Evolutionary conservation across 371 early-diverging fungal genomes (phyloP).

Genomic region (Mucor ambiguus): DNA sequence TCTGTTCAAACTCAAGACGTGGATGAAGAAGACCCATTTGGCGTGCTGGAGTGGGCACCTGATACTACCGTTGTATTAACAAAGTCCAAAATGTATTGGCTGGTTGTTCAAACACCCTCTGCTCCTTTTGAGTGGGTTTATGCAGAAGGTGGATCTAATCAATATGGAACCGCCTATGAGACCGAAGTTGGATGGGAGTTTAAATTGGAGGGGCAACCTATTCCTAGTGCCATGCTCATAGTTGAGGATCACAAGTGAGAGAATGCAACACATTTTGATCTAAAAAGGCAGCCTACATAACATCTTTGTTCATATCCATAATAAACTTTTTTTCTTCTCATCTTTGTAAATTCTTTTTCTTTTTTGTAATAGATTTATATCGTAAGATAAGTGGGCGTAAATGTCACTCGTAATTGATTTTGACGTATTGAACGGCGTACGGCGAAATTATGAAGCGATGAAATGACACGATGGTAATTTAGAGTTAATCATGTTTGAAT

Average conservation of each 20-base stretch:
- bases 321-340: not conserved
- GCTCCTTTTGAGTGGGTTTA: constrained; percentile 19
- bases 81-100: constrained; percentile 24
- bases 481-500: not conserved
- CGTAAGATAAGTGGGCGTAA: not conserved
- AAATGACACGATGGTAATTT: not conserved
- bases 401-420: not conserved
- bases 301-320: not conserved
- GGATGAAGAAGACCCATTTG: constrained; percentile 12
- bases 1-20: constrained; percentile 6
- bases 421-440: not conserved
- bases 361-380: not conserved
- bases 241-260: constrained; percentile 20
- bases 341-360: not conserved
- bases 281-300: not conserved
- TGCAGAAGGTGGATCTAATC: constrained; percentile 9
- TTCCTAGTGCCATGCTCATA: constrained; percentile 27
- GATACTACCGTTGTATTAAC: constrained; percentile 19
- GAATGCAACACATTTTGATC: not conserved
- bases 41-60: constrained; percentile 29
- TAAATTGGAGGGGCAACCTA: constrained; percentile 16
- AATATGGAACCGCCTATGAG: constrained; percentile 18
- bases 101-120: constrained; percentile 23
- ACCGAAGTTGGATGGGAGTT: constrained; percentile 24
- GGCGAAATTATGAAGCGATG: not conserved